Percentiles rank a stretch among this genome's conserved stretches.
Conservation (phyloP, 1,284 basidiomycete genomes). For the Leccinum huronense region DNA sequence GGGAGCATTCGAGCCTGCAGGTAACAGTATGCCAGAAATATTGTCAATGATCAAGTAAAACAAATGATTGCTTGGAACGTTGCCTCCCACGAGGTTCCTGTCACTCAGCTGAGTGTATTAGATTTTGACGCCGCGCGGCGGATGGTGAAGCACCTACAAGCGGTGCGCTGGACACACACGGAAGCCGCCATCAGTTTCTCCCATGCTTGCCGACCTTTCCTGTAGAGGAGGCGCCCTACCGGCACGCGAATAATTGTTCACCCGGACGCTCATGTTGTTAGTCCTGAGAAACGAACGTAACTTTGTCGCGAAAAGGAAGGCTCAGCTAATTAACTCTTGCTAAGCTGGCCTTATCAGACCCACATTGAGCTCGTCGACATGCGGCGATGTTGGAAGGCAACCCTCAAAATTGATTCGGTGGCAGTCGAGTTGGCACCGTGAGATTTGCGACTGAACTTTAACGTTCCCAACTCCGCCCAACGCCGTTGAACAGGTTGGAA, state of each 20-base stretch:
- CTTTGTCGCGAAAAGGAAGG: background rate
- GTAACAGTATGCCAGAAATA: background rate
- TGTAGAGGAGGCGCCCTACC: background rate
- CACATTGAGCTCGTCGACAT: background rate
- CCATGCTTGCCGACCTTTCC: background rate
- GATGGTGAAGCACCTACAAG: background rate
- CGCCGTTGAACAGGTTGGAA: background rate
- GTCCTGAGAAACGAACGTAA: background rate
- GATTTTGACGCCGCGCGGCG: background rate
- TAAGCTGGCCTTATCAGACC: background rate
- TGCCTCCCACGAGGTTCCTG: background rate
- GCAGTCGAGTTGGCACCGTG: background rate
- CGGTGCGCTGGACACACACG: background rate
- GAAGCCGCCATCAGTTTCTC: background rate
- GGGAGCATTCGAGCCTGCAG: background rate
- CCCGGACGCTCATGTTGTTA: background rate
- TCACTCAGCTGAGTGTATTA: background rate
- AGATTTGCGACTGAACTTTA: background rate
- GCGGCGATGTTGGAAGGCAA: background rate
- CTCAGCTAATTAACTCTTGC: background rate
- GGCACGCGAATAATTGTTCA: background rate
- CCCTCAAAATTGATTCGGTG: background rate
- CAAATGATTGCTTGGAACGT: conserved; percentile 3
- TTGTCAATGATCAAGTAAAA: background rate
- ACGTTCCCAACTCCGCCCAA: background rate